Percentiles rank a stretch among this genome's conserved stretches.
Evolutionary conservation across 306 rosid genomes (phyloP).

Genomic region (Quercus mongolica): DNA sequence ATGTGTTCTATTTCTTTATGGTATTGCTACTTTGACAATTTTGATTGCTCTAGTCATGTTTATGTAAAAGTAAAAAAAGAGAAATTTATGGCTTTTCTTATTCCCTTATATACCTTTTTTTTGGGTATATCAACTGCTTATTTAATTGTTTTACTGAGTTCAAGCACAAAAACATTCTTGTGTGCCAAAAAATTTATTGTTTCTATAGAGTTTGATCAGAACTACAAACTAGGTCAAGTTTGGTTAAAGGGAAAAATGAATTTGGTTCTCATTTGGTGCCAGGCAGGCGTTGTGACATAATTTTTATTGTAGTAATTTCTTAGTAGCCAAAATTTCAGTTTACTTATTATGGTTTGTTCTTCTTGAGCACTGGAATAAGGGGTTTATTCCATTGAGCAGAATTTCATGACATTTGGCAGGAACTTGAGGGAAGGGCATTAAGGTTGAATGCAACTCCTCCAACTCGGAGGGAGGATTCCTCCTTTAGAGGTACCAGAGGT

Average conservation of each 20-base stretch:
- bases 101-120: background rate
- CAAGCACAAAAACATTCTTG: background rate
- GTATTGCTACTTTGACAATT: background rate
- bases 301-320: background rate
- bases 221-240: background rate
- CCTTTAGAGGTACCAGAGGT: constrained; percentile 41
- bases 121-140: too few species aligned
- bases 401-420: constrained; percentile 37
- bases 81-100: background rate
- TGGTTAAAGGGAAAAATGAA: background rate
- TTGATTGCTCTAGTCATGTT: too few species aligned
- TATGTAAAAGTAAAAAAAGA: too few species aligned
- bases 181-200: background rate
- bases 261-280: background rate
- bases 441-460: constrained; percentile 86
- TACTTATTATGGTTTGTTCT: background rate
- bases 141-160: background rate
- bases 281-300: background rate
- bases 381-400: constrained; percentile 8
- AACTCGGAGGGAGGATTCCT: constrained; percentile 36
- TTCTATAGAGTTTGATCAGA: too few species aligned
- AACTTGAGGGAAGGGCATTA: constrained; percentile 72
- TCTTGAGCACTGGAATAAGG: background rate
- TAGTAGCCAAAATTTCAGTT: background rate
- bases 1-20: background rate